A percentile compares a stretch with the other conserved stretches of the same genome.
Evolutionary conservation across 2,329 filamentous ascomycete genomes (phyloP).

Genomic region (Pseudogymnoascus pannorum): DNA sequence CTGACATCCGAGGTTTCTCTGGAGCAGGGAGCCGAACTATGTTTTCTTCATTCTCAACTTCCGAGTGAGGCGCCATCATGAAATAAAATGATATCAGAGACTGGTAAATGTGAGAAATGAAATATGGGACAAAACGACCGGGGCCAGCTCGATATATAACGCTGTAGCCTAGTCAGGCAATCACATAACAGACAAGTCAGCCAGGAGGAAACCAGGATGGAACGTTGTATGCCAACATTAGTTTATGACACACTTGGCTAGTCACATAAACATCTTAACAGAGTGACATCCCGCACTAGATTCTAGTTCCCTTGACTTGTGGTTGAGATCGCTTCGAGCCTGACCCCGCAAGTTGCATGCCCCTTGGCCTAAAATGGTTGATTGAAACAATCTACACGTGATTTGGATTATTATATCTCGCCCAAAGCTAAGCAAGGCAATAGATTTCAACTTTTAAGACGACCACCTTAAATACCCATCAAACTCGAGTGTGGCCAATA

Average conservation of each 20-base stretch:
- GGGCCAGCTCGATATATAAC: not conserved
- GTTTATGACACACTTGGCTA: not conserved
- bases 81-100: not conserved
- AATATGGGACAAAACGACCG: not conserved
- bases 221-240: not conserved
- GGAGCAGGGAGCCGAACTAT: slow-evolving; percentile 22
- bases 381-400: not conserved
- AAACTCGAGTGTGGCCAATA: not conserved
- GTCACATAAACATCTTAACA: not conserved
- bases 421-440: not conserved
- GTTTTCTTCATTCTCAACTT: slow-evolving; percentile 4
- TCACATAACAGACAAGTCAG: not conserved
- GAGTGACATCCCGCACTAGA: not conserved
- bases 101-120: not conserved
- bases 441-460: not conserved
- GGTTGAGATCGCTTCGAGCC: not conserved
- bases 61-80: slow-evolving; percentile 14
- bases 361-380: not conserved
- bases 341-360: not conserved
- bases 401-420: slow-evolving; percentile 4
- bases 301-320: not conserved
- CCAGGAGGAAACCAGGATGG: not conserved
- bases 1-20: slow-evolving; percentile 28
- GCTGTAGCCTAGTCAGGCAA: not conserved
- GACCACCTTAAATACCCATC: not conserved